These are phyloP conservation scores for Syzygium malaccense DNA, from an alignment of 441 rosid genomes.

Conservation along the genomic window DNA sequence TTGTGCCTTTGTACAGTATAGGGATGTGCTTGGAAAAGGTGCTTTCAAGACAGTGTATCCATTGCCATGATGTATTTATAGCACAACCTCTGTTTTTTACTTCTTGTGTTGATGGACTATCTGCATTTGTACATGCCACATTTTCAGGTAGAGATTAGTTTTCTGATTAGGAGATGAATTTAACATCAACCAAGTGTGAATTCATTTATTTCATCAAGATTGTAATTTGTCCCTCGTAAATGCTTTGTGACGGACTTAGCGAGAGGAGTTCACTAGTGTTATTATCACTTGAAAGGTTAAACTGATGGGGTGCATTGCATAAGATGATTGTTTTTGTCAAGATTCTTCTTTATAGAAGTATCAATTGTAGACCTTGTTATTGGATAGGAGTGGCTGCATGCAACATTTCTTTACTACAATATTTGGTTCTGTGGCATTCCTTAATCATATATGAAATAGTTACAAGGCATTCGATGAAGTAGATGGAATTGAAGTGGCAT, in stretches of 20 bases:
- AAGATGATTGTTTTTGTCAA: background rate
- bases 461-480: slow-evolving; percentile 78
- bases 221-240: background rate
- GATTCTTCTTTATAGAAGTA: background rate
- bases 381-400: background rate
- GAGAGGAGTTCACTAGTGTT: background rate
- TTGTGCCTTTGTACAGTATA: slow-evolving; percentile 39
- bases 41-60: slow-evolving; percentile 83
- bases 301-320: background rate
- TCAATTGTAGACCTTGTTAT: background rate
- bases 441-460: slow-evolving; percentile 28
- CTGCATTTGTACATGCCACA: background rate
- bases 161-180: background rate
- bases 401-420: background rate
- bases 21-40: slow-evolving; percentile 57
- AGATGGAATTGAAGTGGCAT: slow-evolving; percentile 75
- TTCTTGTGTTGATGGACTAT: background rate
- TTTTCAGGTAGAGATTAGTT: background rate
- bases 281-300: background rate
- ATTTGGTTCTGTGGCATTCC: slow-evolving; percentile 1
- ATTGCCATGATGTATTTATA: background rate
- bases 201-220: background rate
- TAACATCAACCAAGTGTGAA: background rate
- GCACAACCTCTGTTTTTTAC: background rate
- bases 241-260: background rate